Percentiles rank a stretch among this genome's conserved stretches.
Conservation (phyloP, 2,329 filamentous ascomycete genomes). For the Aspergillus novoparasiticus region DNA sequence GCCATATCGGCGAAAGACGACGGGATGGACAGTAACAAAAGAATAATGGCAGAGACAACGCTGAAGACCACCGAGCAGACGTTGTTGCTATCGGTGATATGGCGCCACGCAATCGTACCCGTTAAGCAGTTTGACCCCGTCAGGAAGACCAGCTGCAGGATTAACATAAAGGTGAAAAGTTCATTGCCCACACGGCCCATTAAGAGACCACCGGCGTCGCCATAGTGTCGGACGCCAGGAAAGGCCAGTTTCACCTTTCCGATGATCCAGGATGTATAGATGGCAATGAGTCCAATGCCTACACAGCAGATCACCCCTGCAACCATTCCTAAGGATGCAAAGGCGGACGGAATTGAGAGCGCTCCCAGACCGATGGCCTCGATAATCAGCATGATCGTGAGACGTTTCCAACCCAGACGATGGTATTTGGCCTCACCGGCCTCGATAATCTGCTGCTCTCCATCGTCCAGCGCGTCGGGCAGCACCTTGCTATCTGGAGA, state of each 20-base stretch:
- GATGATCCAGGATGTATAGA: conserved; percentile 44
- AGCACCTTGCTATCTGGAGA: background rate
- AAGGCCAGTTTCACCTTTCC: conserved; percentile 38
- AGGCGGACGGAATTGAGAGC: conserved; percentile 47
- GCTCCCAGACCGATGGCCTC: conserved; percentile 52
- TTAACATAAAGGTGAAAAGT: conserved; percentile 45
- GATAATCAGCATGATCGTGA: conserved; percentile 51
- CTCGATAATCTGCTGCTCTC: background rate
- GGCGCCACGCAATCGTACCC: conserved; percentile 48
- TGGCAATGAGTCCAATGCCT: conserved; percentile 39
- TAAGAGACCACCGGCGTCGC: conserved; percentile 46
- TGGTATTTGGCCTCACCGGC: conserved; percentile 14
- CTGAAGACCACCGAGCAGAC: conserved; percentile 28
- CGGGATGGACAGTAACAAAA: background rate
- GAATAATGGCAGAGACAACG: background rate
- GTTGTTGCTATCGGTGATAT: conserved; percentile 36
- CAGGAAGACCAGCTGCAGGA: conserved; percentile 44
- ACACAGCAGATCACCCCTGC: conserved; percentile 46
- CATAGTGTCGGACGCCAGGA: conserved; percentile 45
- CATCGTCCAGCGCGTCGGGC: background rate
- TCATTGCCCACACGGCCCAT: conserved; percentile 47
- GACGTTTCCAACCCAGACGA: conserved; percentile 52
- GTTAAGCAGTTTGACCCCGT: conserved; percentile 49
- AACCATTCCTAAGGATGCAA: conserved; percentile 48
- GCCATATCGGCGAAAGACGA: background rate